Base-by-base conservation (phyloP, 306 rosid genomes). In the Lathyrus sativus region DNA sequence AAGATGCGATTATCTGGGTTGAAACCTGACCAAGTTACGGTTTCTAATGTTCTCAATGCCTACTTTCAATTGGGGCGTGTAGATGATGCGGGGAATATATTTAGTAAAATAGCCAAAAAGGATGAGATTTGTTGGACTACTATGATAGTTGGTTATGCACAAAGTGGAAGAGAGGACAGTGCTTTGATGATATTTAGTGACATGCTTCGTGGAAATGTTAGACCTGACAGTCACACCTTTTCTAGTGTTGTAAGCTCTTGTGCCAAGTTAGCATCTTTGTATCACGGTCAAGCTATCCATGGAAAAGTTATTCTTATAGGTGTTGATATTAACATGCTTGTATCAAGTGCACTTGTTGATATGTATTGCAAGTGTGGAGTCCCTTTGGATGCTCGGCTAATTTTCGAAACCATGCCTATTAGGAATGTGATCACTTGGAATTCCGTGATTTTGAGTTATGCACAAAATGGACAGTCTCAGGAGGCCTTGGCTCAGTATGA, bases 281-380 rank as follows among this genome's bases (percentile, higher is more conserved):
- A 9, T 70, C 79, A 72, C 1, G 79, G 84, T 65, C 86, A 83
- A 74, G 65, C 33, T 37, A 65, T 83, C 62, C 86, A 83, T 59
- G 86, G 84, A 62, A 83, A 79, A 72, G 56, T 65, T 66, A 38
- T 83, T 68, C 54, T 18, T 44, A 65, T 73, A 67, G 84, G 86
- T 24, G 22, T 79, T 68, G 69, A 83, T 65, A 62, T 53, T 64
- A 70, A 76, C 72, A 68, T 79, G 77, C 84, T 59, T 37, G 80
- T 83, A 57, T 79, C 75, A 1, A 83, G 82, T 76, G 84, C 87
- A 15, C 82, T 83, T 59, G 80, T 79, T 49, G 87, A 83, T 65
- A 83, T 83, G 87, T 83, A 83, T 62, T 73, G 77, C 77, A 83
- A 83, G 62, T 83, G 84, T 79, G 87, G 87, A 63, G 82, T 76